Evolutionary conservation across 257 asterid genomes (phyloP).

Genomic region (Misopates orontium): DNA sequence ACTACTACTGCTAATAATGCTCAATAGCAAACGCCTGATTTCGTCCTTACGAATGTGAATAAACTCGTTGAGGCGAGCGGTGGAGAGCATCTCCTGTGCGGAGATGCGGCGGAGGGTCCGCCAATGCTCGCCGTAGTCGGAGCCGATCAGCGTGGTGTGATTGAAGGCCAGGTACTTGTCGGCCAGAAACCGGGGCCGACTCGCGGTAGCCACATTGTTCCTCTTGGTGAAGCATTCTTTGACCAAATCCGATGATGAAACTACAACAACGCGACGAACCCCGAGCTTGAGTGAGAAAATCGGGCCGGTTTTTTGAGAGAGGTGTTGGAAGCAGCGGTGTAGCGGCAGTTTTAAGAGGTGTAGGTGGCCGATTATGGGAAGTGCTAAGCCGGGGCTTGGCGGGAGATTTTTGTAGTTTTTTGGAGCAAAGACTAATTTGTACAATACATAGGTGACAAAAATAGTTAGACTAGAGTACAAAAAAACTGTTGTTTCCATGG

Average conservation of each 20-base stretch:
- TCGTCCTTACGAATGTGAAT: too few species aligned
- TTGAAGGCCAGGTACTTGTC: conserved; percentile 39
- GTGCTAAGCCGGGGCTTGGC: conserved; percentile 34
- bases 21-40: too few species aligned
- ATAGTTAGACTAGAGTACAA: conserved; percentile 8
- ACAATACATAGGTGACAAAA: background rate
- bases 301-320: conserved; percentile 33
- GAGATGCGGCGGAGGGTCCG: conserved; percentile 38
- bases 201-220: conserved; percentile 28
- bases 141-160: conserved; percentile 22
- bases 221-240: conserved; percentile 39
- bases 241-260: conserved; percentile 32
- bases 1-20: too few species aligned
- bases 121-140: conserved; percentile 38
- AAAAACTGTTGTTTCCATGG: conserved; percentile 20
- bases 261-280: conserved; percentile 33
- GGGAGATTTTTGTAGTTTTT: conserved; percentile 11
- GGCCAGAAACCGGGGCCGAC: conserved; percentile 25
- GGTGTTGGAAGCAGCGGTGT: conserved; percentile 33
- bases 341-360: conserved; percentile 40
- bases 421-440: conserved; percentile 16
- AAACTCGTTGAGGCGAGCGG: conserved; percentile 2
- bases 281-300: conserved; percentile 42
- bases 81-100: conserved; percentile 35
- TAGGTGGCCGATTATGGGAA: conserved; percentile 45